Evolutionary conservation across 768 basidiomycete genomes (phyloP), one percentile per base, ranked within the genome.

Genomic region (Boletus barrowsii): DNA sequence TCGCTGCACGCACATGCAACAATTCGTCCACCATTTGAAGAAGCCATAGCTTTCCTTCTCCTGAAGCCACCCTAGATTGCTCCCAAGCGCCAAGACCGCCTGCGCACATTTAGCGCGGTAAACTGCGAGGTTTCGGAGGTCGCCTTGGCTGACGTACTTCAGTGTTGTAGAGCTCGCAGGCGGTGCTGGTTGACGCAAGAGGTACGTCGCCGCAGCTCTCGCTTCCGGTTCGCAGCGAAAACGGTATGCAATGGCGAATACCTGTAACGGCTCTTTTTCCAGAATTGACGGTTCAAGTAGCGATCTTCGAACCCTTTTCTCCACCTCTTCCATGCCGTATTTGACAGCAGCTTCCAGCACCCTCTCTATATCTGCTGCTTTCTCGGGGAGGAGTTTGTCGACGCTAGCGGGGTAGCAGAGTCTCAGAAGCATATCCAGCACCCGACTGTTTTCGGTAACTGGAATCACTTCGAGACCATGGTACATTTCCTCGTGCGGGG

Each of bases 351-450:
- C 68, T 42, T 65, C 67, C n/a, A 69, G 35, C 6, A 72, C 59
- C 4, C 47, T 55, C 15, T 63, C 62, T 41, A 68, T 29, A 15
- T 65, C 66, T 17, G 33, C 58, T 20, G 54, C 44, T 18, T 46
- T 50, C 10, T 30, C 47, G 5, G 70, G 35, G 10, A 26, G 50
- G 15, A 67, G 71, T 15, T 67, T 59, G 10, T 57, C 55, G 29
- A 73, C 51, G 10, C 62, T 51, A 13, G 57, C 54, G 1, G 74
- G 75, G 61, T 75, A 76, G 29, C 75, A 67, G 42, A 75, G 68
- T 44, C 67, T 67, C 42, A 74, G 49, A 47, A 74, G 64, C 46
- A 53, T 57, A 42, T 72, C 64, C 48, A 75, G 39, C 17, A 56
- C 58, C 24, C 47, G 53, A 36, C 64, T 64, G 7, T 54, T 52